Base-by-base conservation (phyloP, 768 basidiomycete genomes). In the Suillus placidus region DNA sequence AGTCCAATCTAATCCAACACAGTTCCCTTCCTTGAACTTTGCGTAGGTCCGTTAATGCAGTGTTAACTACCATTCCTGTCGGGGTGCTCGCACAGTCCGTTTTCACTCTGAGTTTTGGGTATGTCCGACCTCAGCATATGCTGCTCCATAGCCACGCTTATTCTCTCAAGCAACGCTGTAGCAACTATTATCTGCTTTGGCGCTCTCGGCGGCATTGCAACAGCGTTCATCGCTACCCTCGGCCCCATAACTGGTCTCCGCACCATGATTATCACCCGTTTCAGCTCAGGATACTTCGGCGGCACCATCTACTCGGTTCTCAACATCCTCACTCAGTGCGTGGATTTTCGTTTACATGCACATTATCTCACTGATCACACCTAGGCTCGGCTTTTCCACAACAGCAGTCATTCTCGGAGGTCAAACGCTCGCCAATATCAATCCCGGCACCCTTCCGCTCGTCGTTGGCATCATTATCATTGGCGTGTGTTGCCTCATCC, bases 211-310 rank as follows among this genome's bases (percentile, higher is more conserved):
- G 75, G 75, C 6, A 64, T 77, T 6, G 74, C 76, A 14, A 80
- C 82, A 0, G 82, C 84, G 3, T 85, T 85, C 68, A 83, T 87
- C 38, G 83, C 86, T 18, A 85, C 80, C 7, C 74, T 87, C 6
- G 86, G 86, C 2, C 85, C 86, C 0, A 71, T 74, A 68, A 86
- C 84, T 3, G 86, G 85, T 14, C 73, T 87, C 35, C 78, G 85
- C 8, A 86, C 84, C 0, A 87, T 87, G 85, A 75, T 85, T 43
- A 84, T 84, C 61, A 73, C 80, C 6, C 78, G 85, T 2, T 85
- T 79, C 66, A 81, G 80, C 65, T 80, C 80, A 3, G 86, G 85
- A 2, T 86, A 82, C 65, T 62, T 82, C 8, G 85, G 85, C 12
- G 80, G 83, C 5, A 77, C 77, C 8, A 79, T 85, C 55, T 85